Conservation (phyloP, 768 basidiomycete species). For the Rhodotorula kratochvilovae region DNA sequence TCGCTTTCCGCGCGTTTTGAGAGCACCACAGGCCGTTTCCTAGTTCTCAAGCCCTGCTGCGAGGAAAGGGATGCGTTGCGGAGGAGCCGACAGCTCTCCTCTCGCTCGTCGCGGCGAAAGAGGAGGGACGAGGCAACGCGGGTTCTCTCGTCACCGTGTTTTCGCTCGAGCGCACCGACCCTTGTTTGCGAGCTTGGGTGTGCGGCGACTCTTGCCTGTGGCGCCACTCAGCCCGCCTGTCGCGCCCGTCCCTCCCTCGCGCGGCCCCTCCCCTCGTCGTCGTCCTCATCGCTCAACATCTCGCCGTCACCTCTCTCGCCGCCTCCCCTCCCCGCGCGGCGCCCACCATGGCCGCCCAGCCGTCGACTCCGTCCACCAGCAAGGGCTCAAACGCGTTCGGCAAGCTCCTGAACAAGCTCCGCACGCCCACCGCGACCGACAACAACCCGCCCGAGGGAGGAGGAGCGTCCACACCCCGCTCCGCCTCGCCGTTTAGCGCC, state of each 20-base stretch:
- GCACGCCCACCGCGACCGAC: slow-evolving; percentile 11
- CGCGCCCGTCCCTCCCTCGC: too few relatives aligned
- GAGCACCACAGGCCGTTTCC: too few relatives aligned
- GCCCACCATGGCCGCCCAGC: background rate
- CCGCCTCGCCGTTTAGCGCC: slow-evolving; percentile 14
- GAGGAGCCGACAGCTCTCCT: too few relatives aligned
- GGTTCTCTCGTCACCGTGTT: too few relatives aligned
- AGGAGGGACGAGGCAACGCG: too few relatives aligned
- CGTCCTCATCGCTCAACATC: slow-evolving; percentile 6
- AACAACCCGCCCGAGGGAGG: too few relatives aligned
- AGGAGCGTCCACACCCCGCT: background rate
- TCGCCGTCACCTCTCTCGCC: background rate
- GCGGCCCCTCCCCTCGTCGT: too few relatives aligned
- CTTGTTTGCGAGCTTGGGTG: background rate
- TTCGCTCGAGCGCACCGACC: background rate
- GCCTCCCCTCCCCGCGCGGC: background rate
- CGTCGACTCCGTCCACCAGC: slow-evolving; percentile 19
- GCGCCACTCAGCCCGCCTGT: background rate
- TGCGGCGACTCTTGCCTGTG: background rate
- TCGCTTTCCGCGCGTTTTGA: too few relatives aligned
- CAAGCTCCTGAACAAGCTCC: slow-evolving; percentile 31
- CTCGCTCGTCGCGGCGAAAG: too few relatives aligned
- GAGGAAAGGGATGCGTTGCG: too few relatives aligned
- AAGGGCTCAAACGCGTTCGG: slow-evolving; percentile 19
- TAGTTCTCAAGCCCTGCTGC: too few relatives aligned